These are phyloP conservation scores for Parachaetomium inaequale DNA, from an alignment of 495 filamentous ascomycete genomes.

Conservation along the genomic window DNA sequence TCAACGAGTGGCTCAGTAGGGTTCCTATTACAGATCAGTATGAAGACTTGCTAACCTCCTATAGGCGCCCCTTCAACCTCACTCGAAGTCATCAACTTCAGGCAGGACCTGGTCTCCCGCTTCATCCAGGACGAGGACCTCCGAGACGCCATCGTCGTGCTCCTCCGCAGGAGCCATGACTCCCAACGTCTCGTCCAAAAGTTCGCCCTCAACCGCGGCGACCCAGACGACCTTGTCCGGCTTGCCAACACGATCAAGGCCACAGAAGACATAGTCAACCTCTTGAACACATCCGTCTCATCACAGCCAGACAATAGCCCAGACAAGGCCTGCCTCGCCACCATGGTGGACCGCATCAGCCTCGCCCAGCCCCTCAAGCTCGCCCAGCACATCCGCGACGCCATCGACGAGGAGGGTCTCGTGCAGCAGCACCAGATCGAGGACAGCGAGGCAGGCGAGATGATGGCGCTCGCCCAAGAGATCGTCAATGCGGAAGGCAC, in stretches of 20 bases:
- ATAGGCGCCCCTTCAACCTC: constrained; percentile 79
- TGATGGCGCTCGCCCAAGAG: constrained; percentile 64
- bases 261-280: constrained; percentile 61
- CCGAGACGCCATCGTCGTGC: constrained; percentile 59
- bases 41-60: constrained; percentile 15
- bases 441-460: constrained; percentile 63
- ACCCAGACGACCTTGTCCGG: constrained; percentile 85
- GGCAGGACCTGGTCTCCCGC: constrained; percentile 76
- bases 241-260: constrained; percentile 78
- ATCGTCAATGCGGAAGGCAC: constrained; percentile 59
- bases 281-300: constrained; percentile 29
- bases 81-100: constrained; percentile 68
- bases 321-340: constrained; percentile 41
- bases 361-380: constrained; percentile 66
- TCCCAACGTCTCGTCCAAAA: constrained; percentile 87
- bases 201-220: constrained; percentile 86
- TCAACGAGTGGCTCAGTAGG: constrained; percentile 78
- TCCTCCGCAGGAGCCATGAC: constrained; percentile 78
- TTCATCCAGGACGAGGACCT: constrained; percentile 62
- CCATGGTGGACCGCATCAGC: constrained; percentile 59
- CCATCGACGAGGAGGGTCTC: constrained; percentile 93
- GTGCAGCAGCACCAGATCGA: constrained; percentile 72
- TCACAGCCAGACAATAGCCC: background rate
- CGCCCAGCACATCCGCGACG: constrained; percentile 63
- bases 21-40: background rate